phyloP scores from a whole-genome alignment of 768 basidiomycete genomes.

The Kondoa malvinella region DNA sequence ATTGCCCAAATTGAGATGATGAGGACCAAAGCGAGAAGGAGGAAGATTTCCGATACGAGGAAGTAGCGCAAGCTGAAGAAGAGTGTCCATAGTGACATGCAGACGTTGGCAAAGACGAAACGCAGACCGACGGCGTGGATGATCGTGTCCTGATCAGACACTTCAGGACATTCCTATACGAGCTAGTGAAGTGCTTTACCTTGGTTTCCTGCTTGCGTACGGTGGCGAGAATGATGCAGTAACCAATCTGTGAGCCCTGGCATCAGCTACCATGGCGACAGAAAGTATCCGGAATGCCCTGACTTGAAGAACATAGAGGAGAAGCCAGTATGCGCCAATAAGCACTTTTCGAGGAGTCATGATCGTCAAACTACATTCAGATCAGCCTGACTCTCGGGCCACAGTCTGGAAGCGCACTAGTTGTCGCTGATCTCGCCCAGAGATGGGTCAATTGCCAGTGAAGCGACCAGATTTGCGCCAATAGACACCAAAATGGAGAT shows the following conservation, averaged over 20 bases:
- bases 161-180: neutral
- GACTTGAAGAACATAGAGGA: constrained; percentile 28
- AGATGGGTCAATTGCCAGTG: constrained; percentile 49
- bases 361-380: constrained; percentile 39
- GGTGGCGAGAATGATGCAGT: constrained; percentile 59
- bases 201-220: constrained; percentile 64
- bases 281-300: constrained; percentile 6
- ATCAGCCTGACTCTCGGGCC: neutral
- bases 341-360: constrained; percentile 46
- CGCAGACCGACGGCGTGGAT: constrained; percentile 64
- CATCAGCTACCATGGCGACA: constrained; percentile 30
- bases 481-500: constrained; percentile 67
- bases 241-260: constrained; percentile 57
- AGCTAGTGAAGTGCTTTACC: constrained; percentile 32
- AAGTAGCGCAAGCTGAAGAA: constrained; percentile 55
- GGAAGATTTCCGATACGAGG: constrained; percentile 53
- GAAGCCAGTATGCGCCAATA: constrained; percentile 28
- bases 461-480: constrained; percentile 51
- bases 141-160: constrained; percentile 42
- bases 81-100: constrained; percentile 7
- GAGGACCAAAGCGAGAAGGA: constrained; percentile 51
- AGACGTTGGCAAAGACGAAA: constrained; percentile 37
- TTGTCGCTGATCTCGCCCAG: constrained; percentile 35
- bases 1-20: constrained; percentile 59
- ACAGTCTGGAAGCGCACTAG: constrained; percentile 27